Percentiles rank a stretch among this genome's conserved stretches.
Evolutionary conservation across 148 eudicot species (phyloP).

Genomic region (Persicaria maculosa): DNA sequence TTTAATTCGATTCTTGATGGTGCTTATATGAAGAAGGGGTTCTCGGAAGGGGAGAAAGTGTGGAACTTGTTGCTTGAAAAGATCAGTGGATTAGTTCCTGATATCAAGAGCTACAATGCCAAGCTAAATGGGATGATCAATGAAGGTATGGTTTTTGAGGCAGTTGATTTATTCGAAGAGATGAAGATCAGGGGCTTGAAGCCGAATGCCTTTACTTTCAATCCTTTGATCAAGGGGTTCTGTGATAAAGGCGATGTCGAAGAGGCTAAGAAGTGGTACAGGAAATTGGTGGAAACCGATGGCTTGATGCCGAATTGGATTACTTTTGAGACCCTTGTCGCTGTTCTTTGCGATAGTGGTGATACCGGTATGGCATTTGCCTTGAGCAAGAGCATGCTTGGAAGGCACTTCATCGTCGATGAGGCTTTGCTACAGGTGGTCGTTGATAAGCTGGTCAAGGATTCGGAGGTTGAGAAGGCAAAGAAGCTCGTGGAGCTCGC

Average conservation of each 20-base stretch:
- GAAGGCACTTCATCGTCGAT: constrained; percentile 8
- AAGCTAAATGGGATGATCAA: constrained; percentile 21
- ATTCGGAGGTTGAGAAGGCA: constrained; percentile 20
- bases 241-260: constrained; percentile 20
- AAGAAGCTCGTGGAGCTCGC: constrained; percentile 24
- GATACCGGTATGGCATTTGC: constrained; percentile 24
- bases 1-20: constrained; percentile 22
- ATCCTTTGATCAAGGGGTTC: constrained; percentile 25
- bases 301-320: constrained; percentile 3
- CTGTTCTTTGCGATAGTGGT: constrained; percentile 23
- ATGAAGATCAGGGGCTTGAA: constrained; percentile 19
- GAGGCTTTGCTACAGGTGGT: constrained; percentile 25
- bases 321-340: constrained; percentile 10
- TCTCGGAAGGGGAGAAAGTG: constrained; percentile 29
- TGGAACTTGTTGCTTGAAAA: constrained; percentile 19
- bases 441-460: constrained; percentile 27
- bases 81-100: constrained; percentile 23
- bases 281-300: constrained; percentile 13
- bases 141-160: constrained; percentile 12
- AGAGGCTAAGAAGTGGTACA: constrained; percentile 27
- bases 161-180: constrained; percentile 22
- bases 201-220: constrained; percentile 22
- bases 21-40: constrained; percentile 20
- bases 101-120: constrained; percentile 21
- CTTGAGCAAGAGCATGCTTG: constrained; percentile 20